Base-by-base conservation (phyloP, 495 filamentous ascomycete genomes). In the Pseudomonodictys pantanalensis region DNA sequence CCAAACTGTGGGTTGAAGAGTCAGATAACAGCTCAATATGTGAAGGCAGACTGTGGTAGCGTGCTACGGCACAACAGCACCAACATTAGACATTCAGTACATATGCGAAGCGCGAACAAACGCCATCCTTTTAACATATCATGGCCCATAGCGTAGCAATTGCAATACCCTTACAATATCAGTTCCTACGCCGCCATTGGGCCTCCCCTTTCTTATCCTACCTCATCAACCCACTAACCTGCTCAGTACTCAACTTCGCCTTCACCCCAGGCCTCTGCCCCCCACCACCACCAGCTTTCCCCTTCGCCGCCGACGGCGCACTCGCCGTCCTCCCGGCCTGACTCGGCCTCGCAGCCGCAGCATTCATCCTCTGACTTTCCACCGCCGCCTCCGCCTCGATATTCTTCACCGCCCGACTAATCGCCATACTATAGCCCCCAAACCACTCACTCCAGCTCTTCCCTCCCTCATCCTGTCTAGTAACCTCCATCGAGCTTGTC, bases 351-450 rank as follows among this genome's bases (percentile, higher is more conserved):
- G 1, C 22, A 17, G 28, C 52, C 3, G 24, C 33, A 33, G 38
- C 20, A 9, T 25, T 45, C 25, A 26, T 44, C 32, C 55, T 51
- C 47, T 63, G 60, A 26, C 28, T 59, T 35, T 64, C 58, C 2
- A 67, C 1, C 12, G 58, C 58, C 32, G 58, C 54, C 20, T 67
- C 64, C 0, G 58, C 58, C 33, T 67, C 58, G 29, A 67, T 64
- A 56, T 47, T 67, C 46, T 64, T 64, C 11, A 67, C 65, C 2
- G 52, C 60, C 22, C 65, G 15, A 17, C 60, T 52, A 30, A 67
- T 61, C 1, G 65, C 60, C 50, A 67, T 54, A 30, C 65, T 67
- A 55, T 67, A 67, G n/a, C 60, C 65, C 3, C 65, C 65, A 28
- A 67, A 59, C 60, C 60, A 67, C 39, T 67, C 65, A 10, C 54